phyloP scores from a whole-genome alignment of 2,329 filamentous ascomycete genomes.

The Penicillium capsulatum region DNA sequence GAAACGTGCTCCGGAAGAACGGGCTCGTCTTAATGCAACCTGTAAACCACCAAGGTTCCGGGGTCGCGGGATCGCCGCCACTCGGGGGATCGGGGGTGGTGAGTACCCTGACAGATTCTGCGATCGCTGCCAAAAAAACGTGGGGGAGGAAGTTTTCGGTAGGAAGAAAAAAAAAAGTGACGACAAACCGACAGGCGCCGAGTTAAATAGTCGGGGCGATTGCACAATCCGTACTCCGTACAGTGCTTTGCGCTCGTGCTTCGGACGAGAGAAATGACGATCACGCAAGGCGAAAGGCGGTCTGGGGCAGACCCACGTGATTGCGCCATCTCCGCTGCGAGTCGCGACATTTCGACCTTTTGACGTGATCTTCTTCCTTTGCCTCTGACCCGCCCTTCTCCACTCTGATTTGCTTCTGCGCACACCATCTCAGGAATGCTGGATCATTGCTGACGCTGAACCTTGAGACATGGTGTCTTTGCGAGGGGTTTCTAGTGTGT shows the following conservation, averaged over 20 bases:
- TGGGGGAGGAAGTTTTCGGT: background rate
- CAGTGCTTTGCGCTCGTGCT: constrained; percentile 3
- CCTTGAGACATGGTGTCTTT: too few relatives aligned
- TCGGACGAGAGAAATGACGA: constrained; percentile 12
- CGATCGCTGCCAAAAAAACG: too few relatives aligned
- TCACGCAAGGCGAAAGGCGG: constrained; percentile 13
- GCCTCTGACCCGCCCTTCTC: background rate
- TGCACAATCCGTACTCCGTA: constrained; percentile 12
- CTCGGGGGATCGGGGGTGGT: constrained; percentile 1
- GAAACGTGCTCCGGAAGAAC: too few relatives aligned
- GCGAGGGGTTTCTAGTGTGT: too few relatives aligned
- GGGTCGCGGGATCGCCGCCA: background rate
- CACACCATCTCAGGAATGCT: too few relatives aligned
- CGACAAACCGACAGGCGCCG: background rate
- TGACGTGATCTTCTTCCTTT: background rate
- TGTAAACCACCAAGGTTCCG: background rate
- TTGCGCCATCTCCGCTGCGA: constrained; percentile 18
- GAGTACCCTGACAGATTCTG: constrained; percentile 12
- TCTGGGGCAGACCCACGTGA: constrained; percentile 11
- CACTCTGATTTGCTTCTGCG: background rate
- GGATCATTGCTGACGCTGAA: too few relatives aligned
- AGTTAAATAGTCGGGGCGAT: constrained; percentile 1
- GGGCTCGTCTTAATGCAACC: too few relatives aligned
- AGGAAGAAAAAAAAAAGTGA: background rate
- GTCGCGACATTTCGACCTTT: constrained; percentile 7